These are phyloP conservation scores for Psidium guajava DNA, from an alignment of 345 rosid species.

Conservation along the genomic window DNA sequence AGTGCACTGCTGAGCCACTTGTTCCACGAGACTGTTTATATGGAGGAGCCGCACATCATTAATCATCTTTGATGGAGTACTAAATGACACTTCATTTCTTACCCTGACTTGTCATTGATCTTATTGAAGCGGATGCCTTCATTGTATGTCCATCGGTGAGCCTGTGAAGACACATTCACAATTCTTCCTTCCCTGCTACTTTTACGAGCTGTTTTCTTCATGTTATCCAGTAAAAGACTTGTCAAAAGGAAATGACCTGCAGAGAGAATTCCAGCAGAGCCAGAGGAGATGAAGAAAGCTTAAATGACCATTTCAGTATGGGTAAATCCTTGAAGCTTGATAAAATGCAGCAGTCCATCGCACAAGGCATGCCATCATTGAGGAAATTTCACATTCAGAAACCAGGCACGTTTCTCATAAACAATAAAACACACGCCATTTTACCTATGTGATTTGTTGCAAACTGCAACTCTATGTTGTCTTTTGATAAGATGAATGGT, in stretches of 20 bases:
- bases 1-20: background rate
- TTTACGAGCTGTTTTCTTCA: conserved; percentile 56
- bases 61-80: background rate
- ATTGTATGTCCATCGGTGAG: conserved; percentile 36
- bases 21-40: background rate
- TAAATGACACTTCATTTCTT: background rate
- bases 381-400: background rate
- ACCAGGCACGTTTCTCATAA: background rate
- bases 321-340: background rate
- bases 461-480: conserved; percentile 37
- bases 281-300: background rate
- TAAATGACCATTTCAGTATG: background rate
- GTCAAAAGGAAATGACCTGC: conserved; percentile 78
- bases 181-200: conserved; percentile 66
- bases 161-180: conserved; percentile 56
- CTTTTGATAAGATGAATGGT: conserved; percentile 35
- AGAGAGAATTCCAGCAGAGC: background rate
- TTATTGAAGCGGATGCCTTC: conserved; percentile 58
- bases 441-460: conserved; percentile 49
- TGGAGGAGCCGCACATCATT: background rate
- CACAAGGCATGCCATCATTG: background rate
- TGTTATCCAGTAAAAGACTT: conserved; percentile 50
- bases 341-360: background rate
- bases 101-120: conserved; percentile 56
- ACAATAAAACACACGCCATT: background rate